Percentiles rank a stretch among this genome's conserved stretches.
Evolutionary conservation across 2,329 filamentous ascomycete species (phyloP).

Genomic region (Paecilomyces sp.): DNA sequence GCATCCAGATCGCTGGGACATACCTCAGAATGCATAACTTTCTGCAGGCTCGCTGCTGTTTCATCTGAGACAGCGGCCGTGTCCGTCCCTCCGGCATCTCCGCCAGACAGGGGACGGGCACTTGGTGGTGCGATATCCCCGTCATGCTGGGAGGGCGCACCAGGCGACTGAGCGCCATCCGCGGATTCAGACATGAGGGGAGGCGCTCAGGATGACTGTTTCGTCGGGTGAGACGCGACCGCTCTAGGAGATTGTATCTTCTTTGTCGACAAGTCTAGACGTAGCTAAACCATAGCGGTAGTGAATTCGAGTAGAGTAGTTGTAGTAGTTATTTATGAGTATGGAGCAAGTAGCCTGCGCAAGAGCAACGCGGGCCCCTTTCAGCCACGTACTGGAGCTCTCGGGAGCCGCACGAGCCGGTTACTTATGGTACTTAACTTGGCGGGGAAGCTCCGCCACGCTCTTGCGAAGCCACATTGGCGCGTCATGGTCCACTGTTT

Average conservation of each 20-base stretch:
- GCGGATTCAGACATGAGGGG: constrained; percentile 22
- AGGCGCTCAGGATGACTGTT: background rate
- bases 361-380: background rate
- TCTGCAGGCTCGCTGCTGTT: constrained; percentile 33
- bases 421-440: no score
- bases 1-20: constrained; percentile 8
- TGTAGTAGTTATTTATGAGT: background rate
- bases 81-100: constrained; percentile 14
- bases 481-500: background rate
- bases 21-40: constrained; percentile 42
- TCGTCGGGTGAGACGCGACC: background rate
- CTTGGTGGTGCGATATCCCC: constrained; percentile 24
- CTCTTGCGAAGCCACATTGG: background rate
- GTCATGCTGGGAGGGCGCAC: constrained; percentile 12
- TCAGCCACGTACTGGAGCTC: background rate
- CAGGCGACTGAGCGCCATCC: constrained; percentile 16
- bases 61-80: constrained; percentile 23
- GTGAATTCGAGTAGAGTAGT: background rate
- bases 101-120: constrained; percentile 19
- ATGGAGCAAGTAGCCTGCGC: background rate
- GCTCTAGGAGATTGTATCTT: background rate
- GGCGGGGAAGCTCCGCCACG: background rate
- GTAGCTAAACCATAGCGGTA: background rate
- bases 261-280: background rate
- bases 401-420: background rate